Evolutionary conservation across 1,284 basidiomycete species (phyloP), one percentile per base, ranked within the genome.

Genomic region (Melanopsichium pennsylvanicum): DNA sequence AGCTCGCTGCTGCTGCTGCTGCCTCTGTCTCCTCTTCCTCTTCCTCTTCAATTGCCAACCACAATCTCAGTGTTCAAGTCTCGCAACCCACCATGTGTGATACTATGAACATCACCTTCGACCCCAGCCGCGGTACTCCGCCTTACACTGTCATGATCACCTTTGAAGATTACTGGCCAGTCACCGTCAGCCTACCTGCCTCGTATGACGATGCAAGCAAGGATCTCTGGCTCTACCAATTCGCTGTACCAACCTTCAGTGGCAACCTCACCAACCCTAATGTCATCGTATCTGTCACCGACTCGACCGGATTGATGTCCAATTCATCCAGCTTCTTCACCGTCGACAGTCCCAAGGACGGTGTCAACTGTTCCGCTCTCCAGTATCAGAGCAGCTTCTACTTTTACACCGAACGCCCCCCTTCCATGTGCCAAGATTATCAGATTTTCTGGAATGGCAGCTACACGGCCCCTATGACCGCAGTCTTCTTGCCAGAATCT

Each of bases 101-200:
- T 38, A 40, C 47, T 27, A 56, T 76, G 51, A 70, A 74, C 52
- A 74, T 76, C 58, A 74, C 71, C 19, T 76, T 72, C 18, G 58
- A 72, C 19, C 69, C 72, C 2, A 52, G 57, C 36, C 37, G 38
- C 15, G 74, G 71, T 21, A 68, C 42, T 8, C 66, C 74, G 3
- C 74, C 74, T 4, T 76, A 70, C 35, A 68, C 69, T 0, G 37
- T 76, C 70, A 70, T 72, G 67, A 57, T 73, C 39, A 60, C 49
- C 51, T 33, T 57, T 35, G 64, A 62, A 29, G 62, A 68, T 32
- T 75, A 64, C 49, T 70, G 54, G 46, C 62, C 72, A 5, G 46
- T 68, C 52, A 52, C 45, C 9, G 22, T 74, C 41, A 38, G 29
- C n/a, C 38, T 76, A 4, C 59, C 69, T 1, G 33, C 45, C 2